Evolutionary conservation across 1,139 yeast genomes (phyloP), one percentile per base, ranked within the genome.

Genomic region (Arxiozyma telluris): DNA sequence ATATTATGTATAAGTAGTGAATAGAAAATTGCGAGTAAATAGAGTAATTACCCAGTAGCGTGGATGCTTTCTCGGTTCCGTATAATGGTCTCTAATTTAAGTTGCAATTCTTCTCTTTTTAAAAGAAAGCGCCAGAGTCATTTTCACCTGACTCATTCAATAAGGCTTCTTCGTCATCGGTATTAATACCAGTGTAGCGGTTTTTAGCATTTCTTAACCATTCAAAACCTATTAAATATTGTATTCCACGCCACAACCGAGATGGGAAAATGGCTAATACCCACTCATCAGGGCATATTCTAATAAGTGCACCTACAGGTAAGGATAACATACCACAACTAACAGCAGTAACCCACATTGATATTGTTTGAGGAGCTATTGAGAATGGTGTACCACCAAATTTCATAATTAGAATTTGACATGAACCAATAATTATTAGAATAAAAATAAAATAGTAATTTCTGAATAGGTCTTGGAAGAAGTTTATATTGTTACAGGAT

Each of bases 371-470:
- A 59, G 84, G 78, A 2, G 80, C 82, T 60, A 91, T 78, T 21
- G 90, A 81, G 70, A 94, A 94, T 0, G 98, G 96, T 50, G 94
- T 88, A 55, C 98, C 98, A 53, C 99, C 99, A 59, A 89, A 93
- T 72, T 83, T 87, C 98, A 94, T 91, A 64, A 94, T 91, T 56
- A 93, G 71, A 8, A 91, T 75, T 72, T 94, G 98, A 68, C 83
- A 81, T 15, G 85, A 91, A 45, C 84, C 91, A 70, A 94, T 91
- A 51, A 93, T 76, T 3, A 71, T 60, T 17, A 87, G 82, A 63
- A 93, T 90, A 7, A 69, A 73, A 53, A 91, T 71, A 70, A 93
- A 93, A 71, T 87, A 90, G 76, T 81, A 82, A 69, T 93, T 93
- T 69, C 90, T 79, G 71, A 81, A 80, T 57, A 93, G 74, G 60